Percentiles rank a stretch among this genome's conserved stretches.
phyloP scores from a whole-genome alignment of 257 asterid genomes.

The Solanum infundibuliforme region DNA sequence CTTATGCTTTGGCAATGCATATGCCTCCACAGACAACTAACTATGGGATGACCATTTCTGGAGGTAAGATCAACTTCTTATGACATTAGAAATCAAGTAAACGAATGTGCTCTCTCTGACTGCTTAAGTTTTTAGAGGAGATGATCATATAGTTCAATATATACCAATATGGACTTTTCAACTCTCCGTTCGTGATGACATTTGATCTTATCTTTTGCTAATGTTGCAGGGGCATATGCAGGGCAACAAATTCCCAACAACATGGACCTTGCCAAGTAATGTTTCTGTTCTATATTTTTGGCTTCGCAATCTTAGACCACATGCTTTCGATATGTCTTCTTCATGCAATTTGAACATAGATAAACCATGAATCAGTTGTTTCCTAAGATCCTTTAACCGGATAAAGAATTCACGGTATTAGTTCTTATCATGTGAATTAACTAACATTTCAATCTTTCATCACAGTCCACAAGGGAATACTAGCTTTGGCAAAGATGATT shows the following conservation, averaged over 20 bases:
- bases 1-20: constrained; percentile 21
- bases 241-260: constrained; percentile 32
- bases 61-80: constrained; percentile 20
- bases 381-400: not conserved
- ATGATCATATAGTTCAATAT: constrained; percentile 5
- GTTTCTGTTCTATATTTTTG: not conserved
- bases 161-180: not conserved
- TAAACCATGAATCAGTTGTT: not conserved
- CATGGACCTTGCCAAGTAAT: constrained; percentile 34
- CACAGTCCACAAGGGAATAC: constrained; percentile 44
- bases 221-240: constrained; percentile 35
- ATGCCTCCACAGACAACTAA: constrained; percentile 17
- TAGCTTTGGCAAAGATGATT: constrained; percentile 23
- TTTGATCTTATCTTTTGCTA: not conserved
- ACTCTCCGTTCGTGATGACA: not conserved
- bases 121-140: not conserved
- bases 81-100: not conserved
- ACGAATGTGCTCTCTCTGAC: not conserved
- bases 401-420: not conserved
- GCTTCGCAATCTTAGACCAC: not conserved
- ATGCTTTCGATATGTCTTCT: not conserved
- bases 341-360: not conserved
- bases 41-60: constrained; percentile 32
- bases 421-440: not conserved
- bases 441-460: not conserved